These are phyloP conservation scores for Aspergillus sergii DNA, from an alignment of 2,329 filamentous ascomycete species.

Conservation along the genomic window DNA sequence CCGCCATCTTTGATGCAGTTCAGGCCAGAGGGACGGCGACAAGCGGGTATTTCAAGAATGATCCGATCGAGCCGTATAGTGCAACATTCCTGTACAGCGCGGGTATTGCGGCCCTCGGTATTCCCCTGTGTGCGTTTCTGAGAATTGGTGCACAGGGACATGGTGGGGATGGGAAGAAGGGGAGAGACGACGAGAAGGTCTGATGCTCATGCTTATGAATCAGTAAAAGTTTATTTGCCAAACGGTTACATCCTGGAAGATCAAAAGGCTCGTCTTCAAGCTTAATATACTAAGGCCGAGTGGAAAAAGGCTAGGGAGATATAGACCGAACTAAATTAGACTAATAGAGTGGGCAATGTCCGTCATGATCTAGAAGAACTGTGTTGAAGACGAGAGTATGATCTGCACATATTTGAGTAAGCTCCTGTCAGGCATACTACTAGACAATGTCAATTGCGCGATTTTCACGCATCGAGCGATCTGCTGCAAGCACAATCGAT, in stretches of 20 bases:
- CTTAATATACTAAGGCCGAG: no score
- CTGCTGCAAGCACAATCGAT: neutral
- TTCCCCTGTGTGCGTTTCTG: neutral
- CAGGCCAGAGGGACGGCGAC: neutral
- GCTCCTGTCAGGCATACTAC: no score
- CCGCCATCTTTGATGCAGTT: constrained; percentile 27
- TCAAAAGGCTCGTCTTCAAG: neutral
- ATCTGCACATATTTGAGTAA: no score
- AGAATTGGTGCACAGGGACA: neutral
- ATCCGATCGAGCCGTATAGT: neutral
- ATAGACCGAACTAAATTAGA: neutral
- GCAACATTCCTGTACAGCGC: neutral
- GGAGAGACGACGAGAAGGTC: neutral
- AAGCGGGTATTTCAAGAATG: constrained; percentile 2
- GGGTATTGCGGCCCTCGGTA: neutral
- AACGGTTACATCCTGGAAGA: neutral
- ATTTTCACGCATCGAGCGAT: neutral
- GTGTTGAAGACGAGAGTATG: neutral
- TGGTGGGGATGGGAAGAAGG: neutral
- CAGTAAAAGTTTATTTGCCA: neutral
- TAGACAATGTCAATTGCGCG: neutral
- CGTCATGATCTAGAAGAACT: neutral
- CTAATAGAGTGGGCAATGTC: neutral
- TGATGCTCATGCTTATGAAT: neutral
- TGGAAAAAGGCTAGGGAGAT: neutral